A percentile compares a stretch with the other conserved stretches of the same genome.
These are phyloP conservation scores for Stagonosporopsis rhizophila DNA, from an alignment of 2,329 filamentous ascomycete species.

Conservation along the genomic window DNA sequence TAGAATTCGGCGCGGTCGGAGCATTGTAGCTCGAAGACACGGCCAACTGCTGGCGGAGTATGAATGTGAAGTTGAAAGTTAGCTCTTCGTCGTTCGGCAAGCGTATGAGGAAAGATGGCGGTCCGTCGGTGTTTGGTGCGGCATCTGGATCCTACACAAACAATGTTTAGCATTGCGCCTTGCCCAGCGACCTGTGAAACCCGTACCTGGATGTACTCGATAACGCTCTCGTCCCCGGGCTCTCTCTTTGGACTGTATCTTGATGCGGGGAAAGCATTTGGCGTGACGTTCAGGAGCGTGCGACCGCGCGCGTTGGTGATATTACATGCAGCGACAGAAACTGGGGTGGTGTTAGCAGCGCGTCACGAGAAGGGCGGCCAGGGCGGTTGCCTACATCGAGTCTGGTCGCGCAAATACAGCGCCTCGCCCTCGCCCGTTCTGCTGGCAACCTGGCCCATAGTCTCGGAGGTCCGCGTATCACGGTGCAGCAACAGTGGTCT, in stretches of 20 bases:
- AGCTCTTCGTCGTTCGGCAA: constrained; percentile 91
- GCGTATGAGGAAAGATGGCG: constrained; percentile 82
- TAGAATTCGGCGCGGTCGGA: constrained; percentile 59
- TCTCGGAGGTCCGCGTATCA: constrained; percentile 21
- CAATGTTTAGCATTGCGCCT: constrained; percentile 19
- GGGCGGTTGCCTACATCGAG: constrained; percentile 70
- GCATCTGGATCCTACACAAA: constrained; percentile 75
- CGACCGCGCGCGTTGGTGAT: constrained; percentile 82
- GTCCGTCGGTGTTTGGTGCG: constrained; percentile 37
- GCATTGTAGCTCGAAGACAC: constrained; percentile 47
- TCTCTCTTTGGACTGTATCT: constrained; percentile 77
- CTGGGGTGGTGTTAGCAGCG: constrained; percentile 57
- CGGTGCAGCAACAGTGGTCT: constrained; percentile 23
- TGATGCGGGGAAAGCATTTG: constrained; percentile 87
- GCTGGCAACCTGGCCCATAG: constrained; percentile 92
- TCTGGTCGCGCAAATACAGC: constrained; percentile 90
- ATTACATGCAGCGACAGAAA: constrained; percentile 83
- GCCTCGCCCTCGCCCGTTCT: constrained; percentile 77
- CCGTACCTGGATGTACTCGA: constrained; percentile 90
- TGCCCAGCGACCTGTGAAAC: constrained; percentile 5
- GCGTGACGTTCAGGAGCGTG: constrained; percentile 76
- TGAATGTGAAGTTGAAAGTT: constrained; percentile 89
- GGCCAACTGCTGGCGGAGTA: constrained; percentile 66
- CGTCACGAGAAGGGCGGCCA: not conserved
- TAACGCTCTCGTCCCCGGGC: constrained; percentile 72